These are phyloP conservation scores for Eleusine indica DNA, from an alignment of 176 grass and related monocot genomes.

Conservation along the genomic window DNA sequence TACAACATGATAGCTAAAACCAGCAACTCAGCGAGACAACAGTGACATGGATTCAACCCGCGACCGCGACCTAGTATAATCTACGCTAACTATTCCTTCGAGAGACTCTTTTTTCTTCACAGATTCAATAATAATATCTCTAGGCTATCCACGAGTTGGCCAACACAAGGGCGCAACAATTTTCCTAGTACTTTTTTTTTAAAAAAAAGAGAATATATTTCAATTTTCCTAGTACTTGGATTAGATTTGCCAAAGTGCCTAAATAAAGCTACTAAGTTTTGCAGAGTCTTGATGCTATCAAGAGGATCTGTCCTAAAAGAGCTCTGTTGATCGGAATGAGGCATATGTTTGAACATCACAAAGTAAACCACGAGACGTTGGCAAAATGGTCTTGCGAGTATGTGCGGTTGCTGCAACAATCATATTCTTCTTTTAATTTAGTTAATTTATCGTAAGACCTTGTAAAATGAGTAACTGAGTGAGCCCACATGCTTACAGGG, in stretches of 20 bases:
- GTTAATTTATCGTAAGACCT: neutral
- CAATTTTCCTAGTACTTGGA: neutral
- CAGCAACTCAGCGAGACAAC: neutral
- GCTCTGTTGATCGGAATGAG: constrained; percentile 88
- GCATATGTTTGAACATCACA: constrained; percentile 78
- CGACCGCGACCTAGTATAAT: no score
- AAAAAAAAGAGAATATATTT: no score
- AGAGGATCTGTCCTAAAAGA: constrained; percentile 78
- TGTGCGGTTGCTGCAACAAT: neutral
- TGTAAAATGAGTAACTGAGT: neutral
- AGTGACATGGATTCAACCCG: neutral
- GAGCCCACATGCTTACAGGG: constrained; percentile 40
- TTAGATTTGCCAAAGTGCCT: neutral
- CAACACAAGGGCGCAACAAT: neutral
- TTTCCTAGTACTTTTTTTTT: no score
- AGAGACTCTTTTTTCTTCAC: neutral
- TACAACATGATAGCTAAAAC: neutral
- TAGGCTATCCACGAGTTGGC: neutral
- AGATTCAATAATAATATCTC: neutral
- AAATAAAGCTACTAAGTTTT: constrained; percentile 7
- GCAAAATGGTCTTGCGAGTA: constrained; percentile 70
- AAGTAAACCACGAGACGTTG: constrained; percentile 63
- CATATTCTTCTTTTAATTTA: neutral
- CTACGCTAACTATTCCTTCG: neutral
- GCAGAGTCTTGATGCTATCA: constrained; percentile 78